Base-by-base conservation (phyloP, 2,329 filamentous ascomycete genomes). In the Trichoderma afroharzianum region DNA sequence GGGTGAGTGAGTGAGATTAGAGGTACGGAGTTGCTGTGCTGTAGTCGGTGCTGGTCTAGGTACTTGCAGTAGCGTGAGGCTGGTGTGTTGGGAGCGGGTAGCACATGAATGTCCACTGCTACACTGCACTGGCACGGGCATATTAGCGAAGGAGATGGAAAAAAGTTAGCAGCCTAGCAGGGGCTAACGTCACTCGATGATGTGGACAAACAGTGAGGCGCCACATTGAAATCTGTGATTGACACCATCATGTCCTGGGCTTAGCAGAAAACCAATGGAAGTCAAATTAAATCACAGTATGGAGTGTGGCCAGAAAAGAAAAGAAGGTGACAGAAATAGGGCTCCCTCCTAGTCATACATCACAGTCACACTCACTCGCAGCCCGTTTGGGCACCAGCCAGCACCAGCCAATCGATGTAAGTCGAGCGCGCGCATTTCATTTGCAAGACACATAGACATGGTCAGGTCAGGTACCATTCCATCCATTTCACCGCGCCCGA, bases 141-240 rank as follows among this genome's bases (percentile, higher is more conserved):
- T 6, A n/a, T n/a, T n/a, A 36, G 33, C 33, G 33, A 36, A 26
- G 0, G 0, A 43, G n/a, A 21, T 21, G 43, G 18, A 1, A 24
- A 53, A 53, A 53, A 53, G 47, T 24, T 53, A 53, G 6, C 55
- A 50, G 72, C 71, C 72, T 72, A 63, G 68, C 71, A 63, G 59
- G 72, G 71, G 71, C 30, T 24, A 59, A 72, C 72, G 72, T 73
- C 72, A 73, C 55, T 72, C 36, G 58, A 72, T 73, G 72, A 73
- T 72, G 71, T 70, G 71, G 71, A 70, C 71, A 61, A 72, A n/a
- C 66, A 28, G 57, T 30, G 21, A 68, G 28, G 63, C 70, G 62
- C 36, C 62, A 71, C 58, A 67, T 43, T 67, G 47, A 66, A 66
- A 50, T 66, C 14, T 55, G 28, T 36, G 28, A 50, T n/a, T 66